These are phyloP conservation scores for Clarireedia monteithiana DNA, from an alignment of 2,329 filamentous ascomycete genomes.

Conservation along the genomic window DNA sequence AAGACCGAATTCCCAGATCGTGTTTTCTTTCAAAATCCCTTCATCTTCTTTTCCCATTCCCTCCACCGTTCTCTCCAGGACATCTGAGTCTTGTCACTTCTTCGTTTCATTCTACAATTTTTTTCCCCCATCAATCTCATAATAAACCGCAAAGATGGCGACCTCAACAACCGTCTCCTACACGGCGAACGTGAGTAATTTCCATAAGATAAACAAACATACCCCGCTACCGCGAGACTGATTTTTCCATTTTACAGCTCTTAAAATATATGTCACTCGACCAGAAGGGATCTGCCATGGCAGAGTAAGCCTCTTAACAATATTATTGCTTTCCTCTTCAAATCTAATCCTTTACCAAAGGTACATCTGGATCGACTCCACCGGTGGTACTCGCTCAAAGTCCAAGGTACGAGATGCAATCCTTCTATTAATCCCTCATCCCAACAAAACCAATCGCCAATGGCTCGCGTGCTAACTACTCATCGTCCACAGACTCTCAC, in stretches of 20 bases:
- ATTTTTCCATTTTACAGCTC: constrained; percentile 49
- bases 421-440: neutral
- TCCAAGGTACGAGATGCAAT: constrained; percentile 66
- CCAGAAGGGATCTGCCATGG: constrained; percentile 82
- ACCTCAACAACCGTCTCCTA: constrained; percentile 29
- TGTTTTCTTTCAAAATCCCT: neutral
- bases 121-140: neutral
- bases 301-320: constrained; percentile 80
- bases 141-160: constrained; percentile 25
- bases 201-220: constrained; percentile 12
- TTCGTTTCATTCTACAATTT: neutral
- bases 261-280: constrained; percentile 86
- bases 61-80: neutral
- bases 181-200: constrained; percentile 33
- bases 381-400: constrained; percentile 83
- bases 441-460: constrained; percentile 12
- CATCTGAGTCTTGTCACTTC: neutral
- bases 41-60: neutral
- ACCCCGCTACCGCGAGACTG: constrained; percentile 6
- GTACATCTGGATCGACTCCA: constrained; percentile 90
- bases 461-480: no score
- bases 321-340: constrained; percentile 10
- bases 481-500: constrained; percentile 47
- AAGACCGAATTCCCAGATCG: neutral
- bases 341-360: constrained; percentile 14